phyloP scores from a whole-genome alignment of 2,329 filamentous ascomycete species.

The Botrytis sinoallii region DNA sequence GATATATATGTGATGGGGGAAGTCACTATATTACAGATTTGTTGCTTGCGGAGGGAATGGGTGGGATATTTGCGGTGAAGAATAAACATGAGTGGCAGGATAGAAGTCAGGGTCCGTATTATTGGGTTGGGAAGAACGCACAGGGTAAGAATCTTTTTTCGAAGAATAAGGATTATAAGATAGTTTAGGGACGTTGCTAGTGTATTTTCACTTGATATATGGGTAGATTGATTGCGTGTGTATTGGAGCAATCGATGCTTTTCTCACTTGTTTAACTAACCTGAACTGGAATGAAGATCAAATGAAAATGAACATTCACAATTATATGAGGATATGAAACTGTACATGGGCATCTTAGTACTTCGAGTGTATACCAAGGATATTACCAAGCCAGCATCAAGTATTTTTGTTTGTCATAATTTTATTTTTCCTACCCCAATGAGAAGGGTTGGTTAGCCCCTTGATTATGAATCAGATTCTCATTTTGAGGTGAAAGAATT shows the following conservation, averaged over 20 bases:
- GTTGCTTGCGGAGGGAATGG: conserved; percentile 26
- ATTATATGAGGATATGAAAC: neutral
- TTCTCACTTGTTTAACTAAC: neutral
- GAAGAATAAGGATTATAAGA: neutral
- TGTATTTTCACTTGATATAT: no score
- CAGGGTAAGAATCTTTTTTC: conserved; percentile 5
- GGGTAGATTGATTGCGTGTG: neutral
- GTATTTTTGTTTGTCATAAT: neutral
- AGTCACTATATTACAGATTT: conserved; percentile 27
- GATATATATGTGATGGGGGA: conserved; percentile 27
- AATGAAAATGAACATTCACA: neutral
- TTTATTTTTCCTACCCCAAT: neutral
- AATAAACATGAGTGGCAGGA: conserved; percentile 15
- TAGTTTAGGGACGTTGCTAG: neutral
- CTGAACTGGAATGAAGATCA: neutral
- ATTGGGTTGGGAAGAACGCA: neutral
- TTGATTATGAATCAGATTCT: no score
- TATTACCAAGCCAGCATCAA: neutral
- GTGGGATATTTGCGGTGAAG: conserved; percentile 21
- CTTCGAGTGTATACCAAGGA: neutral
- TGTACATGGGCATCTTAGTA: no score
- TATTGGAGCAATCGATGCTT: neutral
- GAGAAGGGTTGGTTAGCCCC: no score
- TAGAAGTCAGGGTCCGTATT: conserved; percentile 13
- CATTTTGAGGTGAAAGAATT: neutral